Base-by-base conservation (phyloP, 139 green algal species). In the Yamagishiella unicocca region DNA sequence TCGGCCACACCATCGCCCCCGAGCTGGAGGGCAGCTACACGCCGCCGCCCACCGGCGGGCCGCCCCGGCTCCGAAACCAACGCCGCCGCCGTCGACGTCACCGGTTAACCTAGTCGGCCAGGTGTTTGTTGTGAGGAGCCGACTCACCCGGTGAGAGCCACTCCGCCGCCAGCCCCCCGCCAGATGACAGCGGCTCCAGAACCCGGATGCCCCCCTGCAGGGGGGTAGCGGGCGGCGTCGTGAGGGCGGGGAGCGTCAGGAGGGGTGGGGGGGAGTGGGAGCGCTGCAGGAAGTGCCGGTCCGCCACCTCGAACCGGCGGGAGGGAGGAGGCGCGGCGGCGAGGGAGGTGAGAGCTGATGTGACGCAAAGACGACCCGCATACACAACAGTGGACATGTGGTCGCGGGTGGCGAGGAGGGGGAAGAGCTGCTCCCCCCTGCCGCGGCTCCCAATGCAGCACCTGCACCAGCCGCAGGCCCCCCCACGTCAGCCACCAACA, bases 401-500 rank as follows among this genome's bases (percentile, higher is more conserved):
- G n/a, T n/a, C n/a, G n/a, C n/a, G n/a, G n/a, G n/a, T n/a, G 5
- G 33, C 35, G 33, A 33, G 29, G 19, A 45, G 5, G 29, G 8
- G 9, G 5, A 2, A 21, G 67, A 50, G 22, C 38, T 27, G 42
- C 73, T 31, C 29, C 61, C 43, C 1, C 46, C 55, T 25, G n/a
- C 73, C 35, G 31, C 21, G 2, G 12, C 58, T 64, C 67, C 2
- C 46, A 85, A 61, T 74, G 58, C 21, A 37, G 35, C 53, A 88
- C 89, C 75, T 92, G 89, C 58, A 90, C 50, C 82, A 89, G 67
- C 58, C 77, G 73, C 17, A 46, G n/a, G 40, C 4, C 76, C 83
- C 8, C 67, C 86, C n/a, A 82, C 37, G 27, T 83, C 82, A 6
- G 81, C 76, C 82, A 92, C 68, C n/a, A 92, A 68, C 66, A 92